Evolutionary conservation across 352 stramenopile species (phyloP), one percentile per base, ranked within the genome.

Genomic region (Pythium pyrilobum): DNA sequence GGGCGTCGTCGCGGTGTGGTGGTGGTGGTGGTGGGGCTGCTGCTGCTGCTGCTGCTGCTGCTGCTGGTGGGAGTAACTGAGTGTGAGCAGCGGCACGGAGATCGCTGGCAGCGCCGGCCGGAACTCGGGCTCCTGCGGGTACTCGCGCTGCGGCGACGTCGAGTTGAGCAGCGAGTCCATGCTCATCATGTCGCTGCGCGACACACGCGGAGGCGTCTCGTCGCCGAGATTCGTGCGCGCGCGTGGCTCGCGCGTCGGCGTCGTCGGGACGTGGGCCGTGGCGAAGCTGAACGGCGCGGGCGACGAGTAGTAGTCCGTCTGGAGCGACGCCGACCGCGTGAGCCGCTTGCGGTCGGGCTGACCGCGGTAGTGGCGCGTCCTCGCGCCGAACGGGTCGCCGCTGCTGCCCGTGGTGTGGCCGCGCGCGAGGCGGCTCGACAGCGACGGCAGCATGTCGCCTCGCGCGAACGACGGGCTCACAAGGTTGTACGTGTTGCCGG

Each of bases 241-340:
- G 25, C 50, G 45, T 18, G 54, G 54, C 45, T 62, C 21, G 1
- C 54, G 36, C 28, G 43, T 48, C 7, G 20, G 7, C 23, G 28
- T 28, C 2, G 13, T 13, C 34, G 23, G 8, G 29, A 48, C 13
- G 15, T 16, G 25, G 4, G 11, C 13, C n/a, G 28, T 21, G 20
- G 9, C 38, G 0, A 21, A 27, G 37, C 18, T 27, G 9, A 40
- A 51, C 16, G 46, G 79, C 47, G 74, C 65, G 11, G 71, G 63
- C 5, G 67, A 78, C 21, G 78, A 78, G 42, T 77, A 89, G 50
- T 89, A 89, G 28, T 89, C 78, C 43, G 70, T 78, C 56, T 89
- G 85, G 31, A 87, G 64, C n/a, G 78, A 89, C 13, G 76, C 72
- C 25, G 78, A 89, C 21, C 78, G 74, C 24, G 76, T 89, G 28